Conservation (phyloP, 371 early-diverging fungal genomes). For the Umbelopsis sp. region DNA sequence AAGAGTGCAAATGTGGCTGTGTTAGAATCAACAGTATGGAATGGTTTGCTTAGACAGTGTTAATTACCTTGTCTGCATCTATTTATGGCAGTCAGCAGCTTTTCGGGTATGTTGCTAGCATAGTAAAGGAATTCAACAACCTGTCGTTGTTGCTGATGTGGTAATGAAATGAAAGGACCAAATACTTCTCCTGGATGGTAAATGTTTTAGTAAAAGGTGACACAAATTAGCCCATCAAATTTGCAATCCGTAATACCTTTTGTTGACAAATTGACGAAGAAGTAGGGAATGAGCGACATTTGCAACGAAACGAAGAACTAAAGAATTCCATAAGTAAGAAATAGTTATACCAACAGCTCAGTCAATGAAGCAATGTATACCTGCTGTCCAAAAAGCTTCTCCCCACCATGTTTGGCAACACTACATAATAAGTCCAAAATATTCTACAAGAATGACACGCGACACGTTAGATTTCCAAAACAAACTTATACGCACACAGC, state of each 20-base stretch:
- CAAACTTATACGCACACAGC: conserved; percentile 11
- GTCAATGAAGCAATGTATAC: not conserved
- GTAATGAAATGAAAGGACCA: conserved; percentile 1
- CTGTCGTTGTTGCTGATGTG: conserved; percentile 1
- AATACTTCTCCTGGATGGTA: not conserved
- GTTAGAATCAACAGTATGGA: not conserved
- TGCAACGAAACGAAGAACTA: not conserved
- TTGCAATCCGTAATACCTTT: not conserved
- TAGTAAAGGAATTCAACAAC: conserved; percentile 16
- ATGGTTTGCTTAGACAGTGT: not conserved
- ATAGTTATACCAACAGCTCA: not conserved
- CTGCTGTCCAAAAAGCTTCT: not conserved
- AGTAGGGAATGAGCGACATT: conserved; percentile 4
- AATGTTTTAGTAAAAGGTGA: not conserved
- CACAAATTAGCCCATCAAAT: not conserved
- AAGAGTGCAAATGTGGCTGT: too few species aligned
- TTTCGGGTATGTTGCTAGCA: conserved; percentile 9
- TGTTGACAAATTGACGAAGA: conserved; percentile 9
- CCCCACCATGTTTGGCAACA: not conserved
- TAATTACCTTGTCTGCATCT: conserved; percentile 2
- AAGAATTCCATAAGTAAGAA: not conserved
- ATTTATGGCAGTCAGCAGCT: not conserved
- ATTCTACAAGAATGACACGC: not conserved
- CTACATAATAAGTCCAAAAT: not conserved
- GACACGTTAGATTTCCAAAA: conserved; percentile 8